phyloP scores from a whole-genome alignment of 805 yeast genomes.

The Kodamaea nitidulidarum region DNA sequence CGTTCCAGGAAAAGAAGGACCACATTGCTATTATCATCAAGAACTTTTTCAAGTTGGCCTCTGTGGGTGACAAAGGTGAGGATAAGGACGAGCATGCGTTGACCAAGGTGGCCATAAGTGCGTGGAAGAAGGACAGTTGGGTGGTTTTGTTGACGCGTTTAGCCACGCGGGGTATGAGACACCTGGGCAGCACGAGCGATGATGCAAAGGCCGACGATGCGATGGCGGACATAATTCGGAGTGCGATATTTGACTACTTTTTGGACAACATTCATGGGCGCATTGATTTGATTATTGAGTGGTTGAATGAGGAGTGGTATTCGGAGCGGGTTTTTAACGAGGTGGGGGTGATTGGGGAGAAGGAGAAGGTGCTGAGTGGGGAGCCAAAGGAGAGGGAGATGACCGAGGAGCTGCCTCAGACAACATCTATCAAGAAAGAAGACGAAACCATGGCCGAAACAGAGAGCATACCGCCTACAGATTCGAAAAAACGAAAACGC shows the following conservation, averaged over 20 bases:
- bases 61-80: constrained; percentile 19
- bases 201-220: constrained; percentile 30
- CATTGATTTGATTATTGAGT: constrained; percentile 73
- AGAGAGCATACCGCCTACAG: background rate
- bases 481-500: background rate
- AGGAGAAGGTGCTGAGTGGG: constrained; percentile 9
- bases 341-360: constrained; percentile 18
- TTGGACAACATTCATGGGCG: constrained; percentile 67
- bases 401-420: too few species aligned
- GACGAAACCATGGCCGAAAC: background rate
- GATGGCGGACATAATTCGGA: constrained; percentile 61
- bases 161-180: constrained; percentile 73
- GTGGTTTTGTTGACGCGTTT: constrained; percentile 66
- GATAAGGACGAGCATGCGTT: constrained; percentile 28
- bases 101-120: constrained; percentile 50
- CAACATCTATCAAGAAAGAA: constrained; percentile 14
- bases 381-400: constrained; percentile 11
- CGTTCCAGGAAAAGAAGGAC: constrained; percentile 51
- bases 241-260: constrained; percentile 67
- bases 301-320: constrained; percentile 97
- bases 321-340: constrained; percentile 46
- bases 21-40: constrained; percentile 56
- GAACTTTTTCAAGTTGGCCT: constrained; percentile 52
- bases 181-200: constrained; percentile 17
- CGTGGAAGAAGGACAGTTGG: constrained; percentile 70